Percentiles rank a stretch among this genome's conserved stretches.
Evolutionary conservation across 1,284 basidiomycete genomes (phyloP).

Genomic region (Schizopora paradoxa): DNA sequence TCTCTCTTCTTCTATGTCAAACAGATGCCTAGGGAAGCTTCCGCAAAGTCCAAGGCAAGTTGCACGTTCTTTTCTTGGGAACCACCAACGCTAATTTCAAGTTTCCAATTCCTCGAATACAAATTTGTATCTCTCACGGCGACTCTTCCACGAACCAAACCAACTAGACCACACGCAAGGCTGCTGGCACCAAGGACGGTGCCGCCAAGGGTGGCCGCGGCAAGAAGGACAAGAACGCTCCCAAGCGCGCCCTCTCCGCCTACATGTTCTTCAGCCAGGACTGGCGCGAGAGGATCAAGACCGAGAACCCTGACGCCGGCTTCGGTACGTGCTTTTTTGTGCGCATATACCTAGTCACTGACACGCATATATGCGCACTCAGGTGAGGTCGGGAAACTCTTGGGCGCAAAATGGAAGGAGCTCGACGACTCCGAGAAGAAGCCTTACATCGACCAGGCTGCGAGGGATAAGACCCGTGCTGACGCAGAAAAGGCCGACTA

Average conservation of each 20-base stretch:
- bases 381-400: conserved; percentile 66
- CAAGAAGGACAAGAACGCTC: conserved; percentile 80
- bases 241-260: conserved; percentile 88
- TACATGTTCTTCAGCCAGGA: conserved; percentile 99
- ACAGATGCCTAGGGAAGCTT: conserved; percentile 77
- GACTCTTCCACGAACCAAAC: conserved; percentile 7
- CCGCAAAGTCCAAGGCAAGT: conserved; percentile 68
- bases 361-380: too few relatives aligned
- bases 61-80: conserved; percentile 9
- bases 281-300: conserved; percentile 91
- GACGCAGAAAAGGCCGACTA: conserved; percentile 78
- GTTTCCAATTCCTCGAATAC: conserved; percentile 16
- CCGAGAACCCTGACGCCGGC: conserved; percentile 89
- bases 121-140: conserved; percentile 11
- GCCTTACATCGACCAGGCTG: conserved; percentile 89
- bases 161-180: conserved; percentile 45
- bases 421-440: conserved; percentile 67
- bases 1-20: conserved; percentile 24
- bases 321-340: conserved; percentile 63
- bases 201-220: conserved; percentile 37
- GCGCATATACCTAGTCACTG: too few relatives aligned
- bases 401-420: conserved; percentile 72
- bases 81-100: conserved; percentile 5
- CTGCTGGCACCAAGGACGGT: conserved; percentile 53
- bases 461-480: conserved; percentile 79